These are phyloP conservation scores for Calonectria ilicicola DNA, from an alignment of 2,329 filamentous ascomycete species.

Conservation along the genomic window DNA sequence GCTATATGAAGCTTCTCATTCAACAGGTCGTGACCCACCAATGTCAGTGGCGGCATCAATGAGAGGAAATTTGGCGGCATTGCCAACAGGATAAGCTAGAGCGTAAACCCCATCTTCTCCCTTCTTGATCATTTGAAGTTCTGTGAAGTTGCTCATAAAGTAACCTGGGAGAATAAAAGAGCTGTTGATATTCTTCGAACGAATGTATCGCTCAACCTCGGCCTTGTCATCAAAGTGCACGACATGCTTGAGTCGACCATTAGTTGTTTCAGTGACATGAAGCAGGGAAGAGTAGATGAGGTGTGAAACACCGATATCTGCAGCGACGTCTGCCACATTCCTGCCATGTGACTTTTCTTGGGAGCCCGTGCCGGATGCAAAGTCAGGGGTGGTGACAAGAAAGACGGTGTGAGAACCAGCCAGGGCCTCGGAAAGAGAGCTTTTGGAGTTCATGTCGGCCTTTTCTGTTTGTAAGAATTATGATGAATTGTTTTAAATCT, in stretches of 20 bases:
- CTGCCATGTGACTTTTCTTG: background rate
- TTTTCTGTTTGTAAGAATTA: background rate
- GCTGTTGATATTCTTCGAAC: background rate
- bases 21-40: background rate
- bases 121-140: background rate
- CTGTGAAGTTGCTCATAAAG: background rate
- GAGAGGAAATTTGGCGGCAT: background rate
- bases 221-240: conserved; percentile 1
- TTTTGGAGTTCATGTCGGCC: background rate
- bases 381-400: background rate
- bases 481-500: no score
- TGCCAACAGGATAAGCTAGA: background rate
- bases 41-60: background rate
- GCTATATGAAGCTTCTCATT: no score
- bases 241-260: background rate
- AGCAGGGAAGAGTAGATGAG: background rate
- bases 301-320: background rate
- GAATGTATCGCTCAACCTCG: background rate
- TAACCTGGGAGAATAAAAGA: background rate
- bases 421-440: background rate
- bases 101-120: background rate
- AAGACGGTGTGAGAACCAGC: background rate
- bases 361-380: background rate
- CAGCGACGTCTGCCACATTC: background rate
- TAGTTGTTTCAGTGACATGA: background rate